phyloP scores from a whole-genome alignment of 345 rosid species.

The sweet orange (Citrus sinensis) region DVS_A1.0 CM039164.1:2489501-2490000 shows the following conservation, averaged over 20 bases:
- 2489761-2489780: constrained; percentile 34
- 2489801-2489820: constrained; percentile 58
- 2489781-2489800: constrained; percentile 60
- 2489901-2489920: not conserved
- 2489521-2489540: not conserved
- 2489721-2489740: constrained; percentile 86
- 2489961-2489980: not conserved
- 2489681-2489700: constrained; percentile 75
- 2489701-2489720: constrained; percentile 68
- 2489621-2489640: not conserved
- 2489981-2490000: not conserved
- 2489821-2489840: constrained; percentile 49
- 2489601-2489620: not conserved
- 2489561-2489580: not conserved
- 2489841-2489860: constrained; percentile 30
- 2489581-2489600: not conserved
- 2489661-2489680: constrained; percentile 87
- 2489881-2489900: constrained; percentile 2
- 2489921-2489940: not conserved
- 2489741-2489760: constrained; percentile 60
- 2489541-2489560: not conserved
- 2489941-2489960: not conserved
- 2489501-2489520: not conserved
- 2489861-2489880: constrained; percentile 10
- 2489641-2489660: constrained; percentile 72